A percentile compares a stretch with the other conserved stretches of the same genome.
Evolutionary conservation across 228 moss, liverwort and hornwort genomes (phyloP).

Genomic region (Sphagnum fallax): DNA sequence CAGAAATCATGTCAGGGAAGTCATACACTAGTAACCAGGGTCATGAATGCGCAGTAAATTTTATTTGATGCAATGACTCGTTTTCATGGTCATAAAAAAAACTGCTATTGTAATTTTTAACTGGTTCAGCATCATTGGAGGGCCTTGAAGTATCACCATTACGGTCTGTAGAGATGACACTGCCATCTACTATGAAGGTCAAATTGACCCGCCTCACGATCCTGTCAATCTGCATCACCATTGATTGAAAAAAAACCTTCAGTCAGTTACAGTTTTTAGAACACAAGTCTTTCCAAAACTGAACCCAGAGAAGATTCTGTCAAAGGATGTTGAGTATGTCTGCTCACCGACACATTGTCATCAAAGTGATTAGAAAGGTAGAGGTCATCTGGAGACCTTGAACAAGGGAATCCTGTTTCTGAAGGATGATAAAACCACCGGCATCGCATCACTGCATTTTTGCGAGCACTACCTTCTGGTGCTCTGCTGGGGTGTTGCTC

Average conservation of each 20-base stretch:
- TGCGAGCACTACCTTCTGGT: slow-evolving; percentile 7
- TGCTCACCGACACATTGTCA: slow-evolving; percentile 9
- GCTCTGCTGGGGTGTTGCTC: slow-evolving; percentile 9
- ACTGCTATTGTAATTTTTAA: slow-evolving; percentile 13
- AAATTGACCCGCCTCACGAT: slow-evolving; percentile 18
- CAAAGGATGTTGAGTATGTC: neutral
- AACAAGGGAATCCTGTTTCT: slow-evolving; percentile 22
- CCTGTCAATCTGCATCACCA: neutral
- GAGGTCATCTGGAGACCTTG: slow-evolving; percentile 11
- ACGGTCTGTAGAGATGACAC: slow-evolving; percentile 4
- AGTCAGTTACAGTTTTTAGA: neutral
- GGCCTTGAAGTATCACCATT: slow-evolving; percentile 1
- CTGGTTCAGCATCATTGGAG: neutral
- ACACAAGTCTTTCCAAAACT: no score
- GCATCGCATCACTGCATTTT: slow-evolving; percentile 20
- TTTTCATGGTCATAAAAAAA: slow-evolving; percentile 23
- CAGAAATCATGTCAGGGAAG: no score
- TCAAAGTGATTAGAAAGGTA: slow-evolving; percentile 23
- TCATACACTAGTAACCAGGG: no score
- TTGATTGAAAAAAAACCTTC: slow-evolving; percentile 8
- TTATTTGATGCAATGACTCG: slow-evolving; percentile 23
- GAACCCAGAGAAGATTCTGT: neutral
- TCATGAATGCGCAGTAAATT: neutral
- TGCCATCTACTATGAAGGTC: slow-evolving; percentile 5
- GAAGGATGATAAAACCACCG: slow-evolving; percentile 26